phyloP scores from a whole-genome alignment of 768 basidiomycete genomes.

The Pleurotus djamor region DNA sequence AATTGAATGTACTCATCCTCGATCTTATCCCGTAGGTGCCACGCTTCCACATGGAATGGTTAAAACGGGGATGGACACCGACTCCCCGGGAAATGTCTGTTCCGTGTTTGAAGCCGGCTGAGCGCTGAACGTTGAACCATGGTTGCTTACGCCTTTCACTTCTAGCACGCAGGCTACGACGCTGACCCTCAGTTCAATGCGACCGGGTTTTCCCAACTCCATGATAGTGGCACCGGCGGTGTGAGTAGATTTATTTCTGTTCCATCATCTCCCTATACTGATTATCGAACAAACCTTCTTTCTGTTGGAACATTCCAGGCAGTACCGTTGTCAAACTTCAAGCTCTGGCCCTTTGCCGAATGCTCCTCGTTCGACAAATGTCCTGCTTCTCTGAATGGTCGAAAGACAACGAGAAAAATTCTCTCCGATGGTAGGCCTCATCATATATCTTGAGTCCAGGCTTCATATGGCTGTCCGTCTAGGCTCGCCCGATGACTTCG shows the following conservation, averaged over 20 bases:
- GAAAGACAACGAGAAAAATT: constrained; percentile 47
- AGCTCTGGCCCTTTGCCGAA: constrained; percentile 50
- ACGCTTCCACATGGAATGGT: constrained; percentile 71
- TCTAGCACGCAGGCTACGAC: constrained; percentile 47
- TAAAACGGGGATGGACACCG: constrained; percentile 66
- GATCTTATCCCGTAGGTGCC: constrained; percentile 37
- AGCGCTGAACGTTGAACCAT: too few relatives aligned
- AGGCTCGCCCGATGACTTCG: constrained; percentile 60
- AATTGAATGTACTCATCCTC: not conserved
- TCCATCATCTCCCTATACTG: not conserved
- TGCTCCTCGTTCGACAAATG: constrained; percentile 56
- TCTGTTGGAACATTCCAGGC: constrained; percentile 25
- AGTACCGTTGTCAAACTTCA: constrained; percentile 60
- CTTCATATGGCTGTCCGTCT: too few relatives aligned
- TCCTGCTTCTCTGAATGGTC: constrained; percentile 38
- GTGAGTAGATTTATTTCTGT: constrained; percentile 24
- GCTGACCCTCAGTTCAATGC: constrained; percentile 37
- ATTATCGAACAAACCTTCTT: not conserved
- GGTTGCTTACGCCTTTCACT: not conserved
- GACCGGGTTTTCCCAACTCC: constrained; percentile 63
- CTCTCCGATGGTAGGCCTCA: constrained; percentile 39
- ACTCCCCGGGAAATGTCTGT: constrained; percentile 57
- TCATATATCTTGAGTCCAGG: not conserved
- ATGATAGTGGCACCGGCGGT: constrained; percentile 63
- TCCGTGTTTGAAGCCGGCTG: not conserved